These are phyloP conservation scores for Capillidium rhysosporum DNA, from an alignment of 371 early-diverging fungal species.

Conservation along the genomic window DNA sequence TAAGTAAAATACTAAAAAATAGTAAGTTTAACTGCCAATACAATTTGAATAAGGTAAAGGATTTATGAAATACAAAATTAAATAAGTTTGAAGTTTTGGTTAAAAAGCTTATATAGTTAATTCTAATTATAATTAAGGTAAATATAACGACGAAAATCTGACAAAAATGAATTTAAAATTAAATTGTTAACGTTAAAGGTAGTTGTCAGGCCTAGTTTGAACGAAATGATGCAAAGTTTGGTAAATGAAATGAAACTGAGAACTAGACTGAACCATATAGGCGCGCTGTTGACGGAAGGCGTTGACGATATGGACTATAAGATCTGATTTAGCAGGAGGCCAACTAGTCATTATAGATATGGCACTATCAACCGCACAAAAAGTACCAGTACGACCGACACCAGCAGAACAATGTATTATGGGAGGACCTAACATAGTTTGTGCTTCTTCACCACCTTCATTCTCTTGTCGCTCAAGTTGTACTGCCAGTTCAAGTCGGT, in stretches of 20 bases:
- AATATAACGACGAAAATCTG: too few species aligned
- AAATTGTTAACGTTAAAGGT: too few species aligned
- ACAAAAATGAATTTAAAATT: too few species aligned
- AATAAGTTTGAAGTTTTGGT: too few species aligned
- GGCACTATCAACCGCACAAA: constrained; percentile 49
- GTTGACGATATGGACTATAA: constrained; percentile 1
- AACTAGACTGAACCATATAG: neutral
- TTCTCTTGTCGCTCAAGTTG: constrained; percentile 4
- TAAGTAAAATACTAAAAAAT: too few species aligned
- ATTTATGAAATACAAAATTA: too few species aligned
- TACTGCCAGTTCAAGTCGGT: constrained; percentile 13
- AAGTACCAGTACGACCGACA: constrained; percentile 93
- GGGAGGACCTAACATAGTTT: constrained; percentile 20
- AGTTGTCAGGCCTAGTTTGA: neutral
- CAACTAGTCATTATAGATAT: constrained; percentile 12
- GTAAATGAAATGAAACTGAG: constrained; percentile 5
- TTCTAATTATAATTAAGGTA: too few species aligned
- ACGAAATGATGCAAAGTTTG: neutral
- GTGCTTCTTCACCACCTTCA: neutral
- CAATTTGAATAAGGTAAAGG: too few species aligned
- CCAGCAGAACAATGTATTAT: constrained; percentile 84
- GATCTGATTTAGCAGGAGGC: neutral
- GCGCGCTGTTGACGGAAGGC: constrained; percentile 1
- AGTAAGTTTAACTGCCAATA: too few species aligned
- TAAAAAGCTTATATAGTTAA: too few species aligned